A percentile compares a stretch with the other conserved stretches of the same genome.
phyloP scores from a whole-genome alignment of 2,329 filamentous ascomycete genomes.

The Stachybotrys chlorohalonatus region DNA sequence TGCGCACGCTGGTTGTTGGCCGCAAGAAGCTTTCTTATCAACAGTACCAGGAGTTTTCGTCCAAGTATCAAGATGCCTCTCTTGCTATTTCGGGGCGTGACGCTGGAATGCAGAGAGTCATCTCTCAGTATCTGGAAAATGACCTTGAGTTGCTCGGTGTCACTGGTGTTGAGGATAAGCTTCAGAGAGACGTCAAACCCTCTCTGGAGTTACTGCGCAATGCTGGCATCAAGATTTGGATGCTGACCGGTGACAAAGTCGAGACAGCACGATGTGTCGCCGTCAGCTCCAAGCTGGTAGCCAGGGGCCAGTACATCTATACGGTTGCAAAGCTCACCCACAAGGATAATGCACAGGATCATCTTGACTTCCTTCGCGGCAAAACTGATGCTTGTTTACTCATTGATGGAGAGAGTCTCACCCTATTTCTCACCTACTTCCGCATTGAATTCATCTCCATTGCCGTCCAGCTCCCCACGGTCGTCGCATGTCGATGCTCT shows the following conservation, averaged over 20 bases:
- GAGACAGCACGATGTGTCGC: conserved; percentile 96
- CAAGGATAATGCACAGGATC: conserved; percentile 77
- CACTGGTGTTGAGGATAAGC: conserved; percentile 93
- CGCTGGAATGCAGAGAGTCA: conserved; percentile 67
- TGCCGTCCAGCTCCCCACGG: conserved; percentile 79
- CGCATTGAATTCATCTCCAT: conserved; percentile 77
- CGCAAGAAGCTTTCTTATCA: conserved; percentile 71
- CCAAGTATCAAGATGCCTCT: conserved; percentile 68
- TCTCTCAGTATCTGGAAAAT: conserved; percentile 73
- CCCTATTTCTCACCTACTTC: conserved; percentile 75
- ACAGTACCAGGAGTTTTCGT: conserved; percentile 74
- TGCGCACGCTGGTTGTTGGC: conserved; percentile 92
- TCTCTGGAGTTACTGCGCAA: conserved; percentile 92
- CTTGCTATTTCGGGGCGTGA: conserved; percentile 75
- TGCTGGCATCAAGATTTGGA: conserved; percentile 98
- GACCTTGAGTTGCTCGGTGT: conserved; percentile 93
- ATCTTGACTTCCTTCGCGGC: conserved; percentile 78
- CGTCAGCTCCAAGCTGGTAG: conserved; percentile 87
- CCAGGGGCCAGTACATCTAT: conserved; percentile 90
- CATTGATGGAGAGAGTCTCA: conserved; percentile 87
- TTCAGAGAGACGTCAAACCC: conserved; percentile 92
- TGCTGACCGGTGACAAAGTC: conserved; percentile 97
- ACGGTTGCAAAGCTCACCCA: conserved; percentile 79
- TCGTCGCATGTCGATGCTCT: conserved; percentile 93
- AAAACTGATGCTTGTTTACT: conserved; percentile 83